These are phyloP conservation scores for Erythrophleum ivorense DNA, from an alignment of 331 rosid genomes.

Conservation along the genomic window DNA sequence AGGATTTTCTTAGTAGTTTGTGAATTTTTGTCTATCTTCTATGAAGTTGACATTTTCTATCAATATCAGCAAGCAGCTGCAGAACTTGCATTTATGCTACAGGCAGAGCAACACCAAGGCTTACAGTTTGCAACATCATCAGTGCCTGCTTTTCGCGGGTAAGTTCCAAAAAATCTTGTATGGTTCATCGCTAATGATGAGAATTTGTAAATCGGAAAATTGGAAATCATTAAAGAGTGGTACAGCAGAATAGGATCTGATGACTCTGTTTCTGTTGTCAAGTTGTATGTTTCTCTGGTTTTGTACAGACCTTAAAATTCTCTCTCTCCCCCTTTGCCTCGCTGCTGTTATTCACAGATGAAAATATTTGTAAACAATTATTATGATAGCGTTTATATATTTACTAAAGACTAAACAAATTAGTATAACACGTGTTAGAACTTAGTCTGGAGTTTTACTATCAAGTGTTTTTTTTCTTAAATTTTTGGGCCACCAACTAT, in stretches of 20 bases:
- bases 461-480: too few species aligned
- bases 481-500: too few species aligned
- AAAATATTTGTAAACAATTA: conserved; percentile 31
- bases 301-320: neutral
- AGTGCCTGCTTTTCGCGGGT: conserved; percentile 21
- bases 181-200: conserved; percentile 19
- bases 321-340: neutral
- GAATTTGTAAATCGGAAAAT: conserved; percentile 27
- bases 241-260: conserved; percentile 39
- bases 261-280: conserved; percentile 17
- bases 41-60: conserved; percentile 24
- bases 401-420: neutral
- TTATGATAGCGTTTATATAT: neutral
- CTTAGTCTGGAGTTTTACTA: neutral
- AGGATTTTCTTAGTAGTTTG: conserved; percentile 2
- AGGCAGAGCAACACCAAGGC: conserved; percentile 53
- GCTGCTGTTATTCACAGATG: conserved; percentile 13
- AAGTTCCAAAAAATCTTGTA: neutral
- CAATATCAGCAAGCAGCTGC: conserved; percentile 60
- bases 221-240: conserved; percentile 22
- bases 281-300: conserved; percentile 33
- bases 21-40: neutral
- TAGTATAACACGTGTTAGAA: neutral
- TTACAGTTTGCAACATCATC: conserved; percentile 43
- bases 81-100: conserved; percentile 67